Evolutionary conservation across 2,329 filamentous ascomycete genomes (phyloP), one percentile per base, ranked within the genome.

Genomic region (Hypoxylon sp.): DNA sequence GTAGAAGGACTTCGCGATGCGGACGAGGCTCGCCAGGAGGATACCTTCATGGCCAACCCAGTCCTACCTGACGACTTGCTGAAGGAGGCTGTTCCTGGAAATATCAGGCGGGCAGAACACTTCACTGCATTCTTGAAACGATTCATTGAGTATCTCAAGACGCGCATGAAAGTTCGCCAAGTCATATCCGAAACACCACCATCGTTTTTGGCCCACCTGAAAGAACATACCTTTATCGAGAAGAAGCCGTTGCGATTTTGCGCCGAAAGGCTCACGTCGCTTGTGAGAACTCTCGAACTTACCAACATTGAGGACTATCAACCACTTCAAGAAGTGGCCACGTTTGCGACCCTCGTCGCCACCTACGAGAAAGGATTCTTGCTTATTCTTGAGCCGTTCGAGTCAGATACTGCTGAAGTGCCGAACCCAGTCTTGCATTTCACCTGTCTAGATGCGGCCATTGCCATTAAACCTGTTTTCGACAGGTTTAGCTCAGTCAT

Each of bases 291-390:
- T 0, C 86, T 99, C 14, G 96, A 99, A 78, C 88, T 99, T 62
- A 96, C 95, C 30, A 98, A 96, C 73, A 97, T 99, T 65, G 96
- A 99, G 81, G 96, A 99, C 77, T 99, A 96, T 76, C 94, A 97
- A 73, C 92, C 96, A 5, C 84, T 99, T 0, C 96, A 99, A 81
- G 95, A 99, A 81, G 95, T 99, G 6, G 96, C 96, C 19, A 97
- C 94, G 0, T 99, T 99, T 79, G 96, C 96, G 8, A 99, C 96
- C 0, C 85, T 99, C 0, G 93, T 97, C 21, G 93, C 96, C 32
- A 99, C 96, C 0, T 99, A 99, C 75, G 96, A 99, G 71, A 97
- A 94, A 69, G 96, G 96, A 0, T 99, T 99, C 73, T 83, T 97
- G 5, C 87, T 99, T 30, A 99, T 99, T 50, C 85, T 98, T n/a